Evolutionary conservation across 2,329 filamentous ascomycete genomes (phyloP), one percentile per base, ranked within the genome.

Genomic region (Periconia sp.): DNA sequence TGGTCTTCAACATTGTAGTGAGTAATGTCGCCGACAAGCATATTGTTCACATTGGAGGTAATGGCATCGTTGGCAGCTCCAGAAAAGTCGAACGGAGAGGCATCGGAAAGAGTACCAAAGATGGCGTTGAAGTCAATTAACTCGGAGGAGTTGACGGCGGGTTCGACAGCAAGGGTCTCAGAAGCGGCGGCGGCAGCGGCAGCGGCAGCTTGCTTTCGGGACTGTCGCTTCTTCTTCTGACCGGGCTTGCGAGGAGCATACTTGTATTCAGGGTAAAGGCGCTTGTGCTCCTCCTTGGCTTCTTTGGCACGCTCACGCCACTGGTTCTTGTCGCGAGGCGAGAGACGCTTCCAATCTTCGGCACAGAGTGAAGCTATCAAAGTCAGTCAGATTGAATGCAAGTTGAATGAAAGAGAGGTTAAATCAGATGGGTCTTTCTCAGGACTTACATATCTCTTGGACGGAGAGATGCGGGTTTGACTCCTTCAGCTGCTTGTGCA

Each of bases 181-280:
- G 46, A 42, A 19, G 37, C 49, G 49, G 54, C 33, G 30, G 55
- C 56, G 19, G 54, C 48, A 2, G 48, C 41, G 30, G 58, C 50
- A 43, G 58, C 58, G 47, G 49, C 53, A 49, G 56, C 58, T 40
- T 55, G 49, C 52, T 68, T 66, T 43, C 62, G 62, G 41, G 63
- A 63, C 45, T 62, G 63, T 40, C 65, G 61, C 57, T 65, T 66
- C 58, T 65, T 65, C 50, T 65, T 68, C 57, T 65, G 43, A 40
- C 63, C 62, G 23, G 63, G 60, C 57, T 63, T 65, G 7, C 65
- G 56, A 53, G 65, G 65, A 30, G 27, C 57, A 53, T 66, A 68
- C 56, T 65, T 66, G 56, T 68, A 68, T 31, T 62, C 59, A 3
- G 65, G 65, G 35, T 64, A 56, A 45, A 55, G 49, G 40, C 57